Base-by-base conservation (phyloP, 768 basidiomycete genomes). In the Termitomyces sp. region DNA sequence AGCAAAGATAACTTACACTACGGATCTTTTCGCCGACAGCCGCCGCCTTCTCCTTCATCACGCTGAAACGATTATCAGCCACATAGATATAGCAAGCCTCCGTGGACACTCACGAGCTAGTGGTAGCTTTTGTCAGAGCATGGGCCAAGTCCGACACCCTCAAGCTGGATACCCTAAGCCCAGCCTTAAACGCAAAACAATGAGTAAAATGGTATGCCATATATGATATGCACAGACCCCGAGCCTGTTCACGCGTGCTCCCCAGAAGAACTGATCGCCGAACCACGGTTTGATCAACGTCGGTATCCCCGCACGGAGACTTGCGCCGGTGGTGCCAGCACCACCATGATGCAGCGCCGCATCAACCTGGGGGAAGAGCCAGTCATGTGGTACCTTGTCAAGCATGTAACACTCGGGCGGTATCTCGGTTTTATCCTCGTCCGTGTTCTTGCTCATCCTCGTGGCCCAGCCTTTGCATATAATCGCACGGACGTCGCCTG, bases 211-310 rank as follows among this genome's bases (percentile, higher is more conserved):
- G 50, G 14, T 47, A 8, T 20, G 38, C 14, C n/a, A 40, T 13
- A 57, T 20, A n/a, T 18, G 30, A 55, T 57, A 40, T 51, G 68
- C 10, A 51, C 81, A 50, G 59, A 83, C 85, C 50, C 82, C 85
- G 23, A 88, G 77, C 60, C 79, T 79, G 62, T 85, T 82, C 18
- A 87, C 84, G n/a, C 84, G 71, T 5, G 77, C 75, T 2, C 83
- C 85, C 86, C 86, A 85, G 69, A 85, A 85, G 65, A 75, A 85
- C 63, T 86, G 85, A 64, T 86, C 85, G 16, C 85, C 87, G 65
- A 88, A 89, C 82, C 83, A 89, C 1, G 87, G 86, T 63, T 83
- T 83, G 66, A 89, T 87, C 59, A 87, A 63, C 1, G 87, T 89
- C 2, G 87, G 86, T 35, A 86, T 76, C 1, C 86, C 85, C 40